Conservation (phyloP, 176 grass and related monocot species). For the Dactylis glomerata region DNA sequence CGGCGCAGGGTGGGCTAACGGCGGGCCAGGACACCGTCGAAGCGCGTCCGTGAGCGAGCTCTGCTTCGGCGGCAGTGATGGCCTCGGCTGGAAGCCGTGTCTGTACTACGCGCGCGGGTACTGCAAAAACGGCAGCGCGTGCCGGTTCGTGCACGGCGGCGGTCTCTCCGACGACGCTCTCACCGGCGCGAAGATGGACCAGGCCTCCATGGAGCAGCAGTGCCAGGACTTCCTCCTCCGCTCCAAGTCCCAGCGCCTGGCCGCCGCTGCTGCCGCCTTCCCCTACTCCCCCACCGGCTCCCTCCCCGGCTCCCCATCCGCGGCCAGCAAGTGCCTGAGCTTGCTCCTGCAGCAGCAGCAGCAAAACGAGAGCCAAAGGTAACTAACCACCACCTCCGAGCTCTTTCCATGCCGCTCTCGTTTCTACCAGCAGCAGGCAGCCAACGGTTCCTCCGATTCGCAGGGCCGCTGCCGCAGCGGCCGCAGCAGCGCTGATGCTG, state of each 20-base stretch:
- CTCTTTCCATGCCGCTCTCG: not conserved
- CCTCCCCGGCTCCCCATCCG: constrained; percentile 63
- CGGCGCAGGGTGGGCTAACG: constrained; percentile 34
- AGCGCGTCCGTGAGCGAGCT: constrained; percentile 80
- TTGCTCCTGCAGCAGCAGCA: constrained; percentile 84
- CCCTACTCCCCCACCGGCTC: constrained; percentile 83
- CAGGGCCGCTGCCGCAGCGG: constrained; percentile 64
- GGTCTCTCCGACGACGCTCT: constrained; percentile 61
- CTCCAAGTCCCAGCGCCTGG: constrained; percentile 77
- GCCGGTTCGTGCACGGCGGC: constrained; percentile 71
- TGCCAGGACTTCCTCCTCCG: constrained; percentile 82
- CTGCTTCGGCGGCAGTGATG: constrained; percentile 52
- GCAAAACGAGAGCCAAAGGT: constrained; percentile 95
- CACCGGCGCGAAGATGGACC: constrained; percentile 33
- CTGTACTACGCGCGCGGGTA: constrained; percentile 91
- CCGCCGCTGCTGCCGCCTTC: constrained; percentile 47
- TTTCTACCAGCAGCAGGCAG: not conserved
- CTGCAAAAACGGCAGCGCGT: constrained; percentile 89
- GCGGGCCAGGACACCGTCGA: constrained; percentile 57
- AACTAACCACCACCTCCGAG: not conserved
- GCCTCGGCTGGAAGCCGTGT: constrained; percentile 81
- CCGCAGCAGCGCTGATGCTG: constrained; percentile 70
- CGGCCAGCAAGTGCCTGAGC: constrained; percentile 71
- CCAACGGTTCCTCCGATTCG: not conserved
- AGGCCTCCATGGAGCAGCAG: constrained; percentile 47